phyloP scores from a whole-genome alignment of 192 early-diverging fungal genomes.

The Coemansia sp. region DNA sequence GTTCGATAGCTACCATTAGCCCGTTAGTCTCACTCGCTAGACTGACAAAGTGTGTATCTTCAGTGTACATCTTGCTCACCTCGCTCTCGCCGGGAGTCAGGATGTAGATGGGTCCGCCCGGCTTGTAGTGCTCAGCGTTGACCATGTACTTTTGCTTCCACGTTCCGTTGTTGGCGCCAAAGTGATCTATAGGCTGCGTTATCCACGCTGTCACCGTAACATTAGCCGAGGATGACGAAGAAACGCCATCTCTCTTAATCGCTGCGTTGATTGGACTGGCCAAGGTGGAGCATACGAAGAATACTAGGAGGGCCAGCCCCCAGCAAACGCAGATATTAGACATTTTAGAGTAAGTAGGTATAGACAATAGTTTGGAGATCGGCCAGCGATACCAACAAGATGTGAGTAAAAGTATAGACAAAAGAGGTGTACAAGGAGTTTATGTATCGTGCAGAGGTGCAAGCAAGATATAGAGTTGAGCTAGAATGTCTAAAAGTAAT shows the following conservation, averaged over 20 bases:
- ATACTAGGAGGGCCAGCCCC: background rate
- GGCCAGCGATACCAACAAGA: background rate
- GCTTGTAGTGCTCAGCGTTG: conserved; percentile 37
- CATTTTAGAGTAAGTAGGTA: background rate
- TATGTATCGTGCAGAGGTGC: background rate
- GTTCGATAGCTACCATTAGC: conserved; percentile 61
- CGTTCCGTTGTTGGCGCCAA: conserved; percentile 28
- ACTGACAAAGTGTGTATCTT: conserved; percentile 24
- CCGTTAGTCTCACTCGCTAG: conserved; percentile 59
- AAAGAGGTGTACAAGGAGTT: background rate
- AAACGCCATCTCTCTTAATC: background rate
- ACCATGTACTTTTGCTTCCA: conserved; percentile 37
- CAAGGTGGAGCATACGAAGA: background rate
- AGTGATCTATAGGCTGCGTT: conserved; percentile 37
- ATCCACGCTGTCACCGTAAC: conserved; percentile 25
- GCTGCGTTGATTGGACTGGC: background rate
- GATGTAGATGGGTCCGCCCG: conserved; percentile 39
- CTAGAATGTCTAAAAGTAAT: background rate
- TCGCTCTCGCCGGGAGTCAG: conserved; percentile 33
- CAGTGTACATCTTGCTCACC: conserved; percentile 12
- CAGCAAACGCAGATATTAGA: background rate
- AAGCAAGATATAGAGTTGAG: background rate
- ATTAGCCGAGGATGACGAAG: background rate
- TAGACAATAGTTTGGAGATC: background rate
- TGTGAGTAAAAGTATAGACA: background rate